Base-by-base conservation (phyloP, 148 eudicot species). In the Drosera capensis region DNA sequence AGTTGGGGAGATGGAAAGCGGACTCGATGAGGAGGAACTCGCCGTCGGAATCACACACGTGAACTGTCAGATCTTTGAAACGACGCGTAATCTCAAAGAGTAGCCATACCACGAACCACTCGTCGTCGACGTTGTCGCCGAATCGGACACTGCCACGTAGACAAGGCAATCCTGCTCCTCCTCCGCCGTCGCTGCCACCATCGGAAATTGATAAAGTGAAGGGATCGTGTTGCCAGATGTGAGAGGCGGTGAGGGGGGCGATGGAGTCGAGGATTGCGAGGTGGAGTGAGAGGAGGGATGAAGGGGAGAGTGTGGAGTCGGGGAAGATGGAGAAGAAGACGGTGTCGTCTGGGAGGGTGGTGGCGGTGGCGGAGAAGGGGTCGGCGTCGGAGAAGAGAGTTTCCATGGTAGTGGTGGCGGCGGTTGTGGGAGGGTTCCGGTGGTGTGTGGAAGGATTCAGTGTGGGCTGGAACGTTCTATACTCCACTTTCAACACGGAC, bases 121-220 rank as follows among this genome's bases (percentile, higher is more conserved):
- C 99, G 57, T 90, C 99, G 42, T 84, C 85, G 20, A 90, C 70
- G 57, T 78, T 80, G 62, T 90, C 93, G 40, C 93, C 88, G 64
- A 45, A 84, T 12, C 68, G 71, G 64, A 90, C 60, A 28, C 69
- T 57, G 41, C 95, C 95, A 50, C 72, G 75, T 52, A 90, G 81
- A 59, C 80, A 85, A n/a, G 83, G 80, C 21, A 62, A 9, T 23
- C 45, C 40, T 34, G 45, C 1, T 16, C 51, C n/a, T 44, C 58
- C 1, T 41, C 61, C 25, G 21, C 44, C 16, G 37, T 37, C 1
- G 45, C 29, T 24, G 18, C 55, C 3, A 44, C 49, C 2, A 43
- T 61, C 20, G 59, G 77, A 66, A 23, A 34, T 52, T 24, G 66
- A 74, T 64, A 70, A 86, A 18, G 73, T 57, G 67, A 88, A 88